Conservation (phyloP, 2,329 filamentous ascomycete genomes). For the Xylariaceae sp. region DNA sequence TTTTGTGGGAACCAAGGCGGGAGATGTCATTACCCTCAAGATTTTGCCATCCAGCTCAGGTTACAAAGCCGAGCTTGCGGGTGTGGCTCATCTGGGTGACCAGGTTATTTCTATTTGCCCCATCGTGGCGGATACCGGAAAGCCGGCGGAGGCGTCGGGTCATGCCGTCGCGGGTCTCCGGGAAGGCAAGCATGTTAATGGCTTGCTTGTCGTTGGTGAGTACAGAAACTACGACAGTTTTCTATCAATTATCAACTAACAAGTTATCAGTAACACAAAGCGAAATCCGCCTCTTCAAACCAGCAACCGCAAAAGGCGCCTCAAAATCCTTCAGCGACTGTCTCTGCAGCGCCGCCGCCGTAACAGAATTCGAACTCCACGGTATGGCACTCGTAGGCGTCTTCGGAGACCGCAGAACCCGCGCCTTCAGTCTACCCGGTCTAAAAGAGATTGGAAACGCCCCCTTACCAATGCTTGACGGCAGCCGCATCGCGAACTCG, state of each 20-base stretch:
- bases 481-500: conserved; percentile 62
- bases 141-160: conserved; percentile 69
- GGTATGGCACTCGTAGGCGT: conserved; percentile 77
- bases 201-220: conserved; percentile 70
- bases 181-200: conserved; percentile 69
- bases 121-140: conserved; percentile 72
- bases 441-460: conserved; percentile 75
- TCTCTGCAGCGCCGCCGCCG: conserved; percentile 73
- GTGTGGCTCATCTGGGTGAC: conserved; percentile 61
- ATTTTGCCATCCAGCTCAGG: conserved; percentile 69
- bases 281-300: conserved; percentile 83
- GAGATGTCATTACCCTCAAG: conserved; percentile 85
- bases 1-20: conserved; percentile 82
- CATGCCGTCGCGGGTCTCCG: conserved; percentile 69
- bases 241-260: conserved; percentile 8
- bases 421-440: conserved; percentile 80
- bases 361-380: conserved; percentile 68
- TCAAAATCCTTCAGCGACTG: conserved; percentile 81
- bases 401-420: conserved; percentile 74
- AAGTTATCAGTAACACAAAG: conserved; percentile 51
- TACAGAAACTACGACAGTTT: neutral
- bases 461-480: conserved; percentile 65
- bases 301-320: conserved; percentile 80
- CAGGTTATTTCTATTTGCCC: conserved; percentile 71
- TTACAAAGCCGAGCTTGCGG: conserved; percentile 69